Conservation (phyloP, 768 basidiomycete genomes). For the Agaricus blazei region DNA sequence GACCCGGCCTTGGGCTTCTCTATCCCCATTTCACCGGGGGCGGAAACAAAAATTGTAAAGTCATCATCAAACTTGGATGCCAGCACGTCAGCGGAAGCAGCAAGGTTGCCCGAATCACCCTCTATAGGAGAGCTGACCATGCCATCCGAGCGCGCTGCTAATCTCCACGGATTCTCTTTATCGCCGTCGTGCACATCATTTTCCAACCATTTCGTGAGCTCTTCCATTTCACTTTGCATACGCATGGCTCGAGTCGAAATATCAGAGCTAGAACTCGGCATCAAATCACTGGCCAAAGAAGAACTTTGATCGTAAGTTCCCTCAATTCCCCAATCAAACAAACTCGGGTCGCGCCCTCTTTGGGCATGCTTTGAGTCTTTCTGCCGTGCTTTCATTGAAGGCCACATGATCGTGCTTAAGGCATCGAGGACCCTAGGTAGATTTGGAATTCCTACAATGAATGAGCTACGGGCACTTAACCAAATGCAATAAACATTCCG, state of each 20-base stretch:
- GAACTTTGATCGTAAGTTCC: slow-evolving; percentile 18
- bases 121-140: slow-evolving; percentile 23
- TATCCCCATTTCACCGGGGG: slow-evolving; percentile 27
- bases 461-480: background rate
- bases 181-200: slow-evolving; percentile 34
- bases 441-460: slow-evolving; percentile 36
- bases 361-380: slow-evolving; percentile 14
- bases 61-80: slow-evolving; percentile 61
- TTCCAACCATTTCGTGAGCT: slow-evolving; percentile 59
- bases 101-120: background rate
- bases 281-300: slow-evolving; percentile 7
- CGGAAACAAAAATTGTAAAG: slow-evolving; percentile 71
- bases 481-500: background rate
- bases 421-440: slow-evolving; percentile 73
- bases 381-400: slow-evolving; percentile 54
- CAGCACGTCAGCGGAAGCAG: background rate
- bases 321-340: slow-evolving; percentile 37
- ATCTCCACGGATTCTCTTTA: slow-evolving; percentile 37
- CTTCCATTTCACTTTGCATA: slow-evolving; percentile 49
- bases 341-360: slow-evolving; percentile 21
- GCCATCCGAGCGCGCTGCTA: slow-evolving; percentile 24
- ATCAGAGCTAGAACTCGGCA: slow-evolving; percentile 9
- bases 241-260: slow-evolving; percentile 24
- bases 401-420: slow-evolving; percentile 86
- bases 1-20: slow-evolving; percentile 7